phyloP scores from a whole-genome alignment of 768 basidiomycete species.

The Suillus variegatus region DNA sequence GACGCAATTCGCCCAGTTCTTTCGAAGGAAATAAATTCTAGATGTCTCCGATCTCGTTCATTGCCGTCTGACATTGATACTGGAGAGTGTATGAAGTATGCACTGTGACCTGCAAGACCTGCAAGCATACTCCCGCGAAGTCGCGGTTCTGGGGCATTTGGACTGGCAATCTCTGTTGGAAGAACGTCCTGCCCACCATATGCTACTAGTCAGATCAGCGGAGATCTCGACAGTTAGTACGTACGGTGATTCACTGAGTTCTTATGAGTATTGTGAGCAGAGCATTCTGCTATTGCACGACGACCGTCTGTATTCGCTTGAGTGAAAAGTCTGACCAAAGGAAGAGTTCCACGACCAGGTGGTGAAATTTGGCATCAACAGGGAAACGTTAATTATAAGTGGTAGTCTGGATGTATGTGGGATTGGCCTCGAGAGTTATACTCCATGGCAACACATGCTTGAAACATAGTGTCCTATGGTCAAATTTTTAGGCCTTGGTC shows the following conservation, averaged over 20 bases:
- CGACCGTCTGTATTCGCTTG: not conserved
- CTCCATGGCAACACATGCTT: too few relatives aligned
- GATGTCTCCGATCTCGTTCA: slow-evolving; percentile 5
- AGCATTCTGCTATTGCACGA: not conserved
- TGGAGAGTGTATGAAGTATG: slow-evolving; percentile 5
- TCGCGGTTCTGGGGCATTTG: too few relatives aligned
- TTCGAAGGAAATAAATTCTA: slow-evolving; percentile 1
- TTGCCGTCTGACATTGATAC: slow-evolving; percentile 7
- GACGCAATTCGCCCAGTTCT: not conserved
- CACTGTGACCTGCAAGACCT: not conserved
- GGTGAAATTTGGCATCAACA: not conserved
- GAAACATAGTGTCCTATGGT: too few relatives aligned
- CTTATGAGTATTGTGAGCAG: not conserved
- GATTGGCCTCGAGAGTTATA: not conserved
- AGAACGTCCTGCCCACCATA: too few relatives aligned
- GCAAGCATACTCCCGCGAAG: not conserved
- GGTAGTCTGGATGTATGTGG: not conserved
- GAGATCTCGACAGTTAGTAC: not conserved
- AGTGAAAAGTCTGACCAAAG: not conserved
- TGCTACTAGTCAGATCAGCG: too few relatives aligned
- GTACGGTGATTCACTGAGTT: not conserved
- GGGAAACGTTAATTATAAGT: not conserved
- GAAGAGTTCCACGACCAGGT: not conserved
- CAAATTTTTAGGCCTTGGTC: not conserved
- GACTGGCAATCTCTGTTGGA: too few relatives aligned